A percentile compares a stretch with the other conserved stretches of the same genome.
Evolutionary conservation across 2,329 filamentous ascomycete species (phyloP).

Genomic region (Trichoderma cornu-damae): DNA sequence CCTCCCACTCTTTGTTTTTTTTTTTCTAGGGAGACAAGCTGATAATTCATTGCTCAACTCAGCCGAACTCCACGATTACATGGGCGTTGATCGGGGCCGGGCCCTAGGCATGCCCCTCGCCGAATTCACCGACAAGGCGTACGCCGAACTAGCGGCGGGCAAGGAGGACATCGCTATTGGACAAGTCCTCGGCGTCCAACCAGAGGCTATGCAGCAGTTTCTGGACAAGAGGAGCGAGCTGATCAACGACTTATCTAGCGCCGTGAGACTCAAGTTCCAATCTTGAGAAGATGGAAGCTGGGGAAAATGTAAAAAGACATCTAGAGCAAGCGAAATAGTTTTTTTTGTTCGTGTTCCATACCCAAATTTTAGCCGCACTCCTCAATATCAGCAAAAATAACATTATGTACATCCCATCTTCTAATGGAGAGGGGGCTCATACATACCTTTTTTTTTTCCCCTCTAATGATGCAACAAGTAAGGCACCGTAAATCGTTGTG

Average conservation of each 20-base stretch:
- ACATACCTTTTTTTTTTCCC: too few species aligned
- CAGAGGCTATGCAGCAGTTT: neutral
- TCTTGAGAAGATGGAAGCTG: neutral
- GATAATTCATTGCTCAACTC: neutral
- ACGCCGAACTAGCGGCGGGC: constrained; percentile 4
- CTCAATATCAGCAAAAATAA: neutral
- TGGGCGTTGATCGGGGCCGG: constrained; percentile 7
- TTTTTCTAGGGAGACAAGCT: neutral
- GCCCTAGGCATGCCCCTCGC: constrained; percentile 11
- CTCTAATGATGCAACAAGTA: too few species aligned
- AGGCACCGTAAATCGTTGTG: too few species aligned
- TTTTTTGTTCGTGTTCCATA: neutral
- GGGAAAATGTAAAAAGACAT: too few species aligned
- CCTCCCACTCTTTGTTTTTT: too few species aligned
- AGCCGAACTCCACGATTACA: constrained; percentile 15
- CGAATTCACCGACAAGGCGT: constrained; percentile 9
- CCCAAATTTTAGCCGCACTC: neutral
- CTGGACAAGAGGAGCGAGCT: neutral
- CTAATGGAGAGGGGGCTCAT: too few species aligned
- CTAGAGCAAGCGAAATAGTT: neutral
- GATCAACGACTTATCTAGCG: neutral
- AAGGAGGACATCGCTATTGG: constrained; percentile 11
- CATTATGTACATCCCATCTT: neutral
- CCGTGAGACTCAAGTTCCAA: neutral
- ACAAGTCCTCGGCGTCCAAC: neutral